These are phyloP conservation scores for Pseudonitzschia multiseries DNA, from an alignment of 108 stramenopile species.

Conservation along the genomic window DNA sequence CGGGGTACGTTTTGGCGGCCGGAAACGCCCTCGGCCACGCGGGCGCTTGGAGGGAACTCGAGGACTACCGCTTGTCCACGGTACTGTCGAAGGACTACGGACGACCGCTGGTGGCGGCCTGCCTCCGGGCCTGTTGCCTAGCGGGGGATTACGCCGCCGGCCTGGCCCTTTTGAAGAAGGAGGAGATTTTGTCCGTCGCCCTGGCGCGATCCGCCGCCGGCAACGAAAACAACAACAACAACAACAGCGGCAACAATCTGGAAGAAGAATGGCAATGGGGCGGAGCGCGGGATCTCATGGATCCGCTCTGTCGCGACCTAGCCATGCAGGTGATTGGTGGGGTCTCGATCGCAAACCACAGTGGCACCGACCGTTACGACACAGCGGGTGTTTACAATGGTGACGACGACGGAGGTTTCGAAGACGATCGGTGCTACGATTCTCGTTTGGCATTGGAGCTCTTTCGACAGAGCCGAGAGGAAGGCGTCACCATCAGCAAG, in stretches of 20 bases:
- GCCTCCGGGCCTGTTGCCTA: conserved; percentile 67
- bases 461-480: conserved; percentile 50
- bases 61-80: conserved; percentile 52
- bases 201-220: neutral
- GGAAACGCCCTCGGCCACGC: conserved; percentile 78
- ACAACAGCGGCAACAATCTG: too few relatives aligned
- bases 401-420: neutral
- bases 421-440: neutral
- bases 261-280: conserved; percentile 66
- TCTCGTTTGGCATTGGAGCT: conserved; percentile 39
- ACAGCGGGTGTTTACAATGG: too few relatives aligned
- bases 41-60: conserved; percentile 59
- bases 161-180: conserved; percentile 39
- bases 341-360: neutral
- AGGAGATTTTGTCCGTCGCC: neutral
- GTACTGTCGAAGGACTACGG: conserved; percentile 33
- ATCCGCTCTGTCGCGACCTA: conserved; percentile 69
- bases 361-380: too few relatives aligned
- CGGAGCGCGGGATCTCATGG: conserved; percentile 51
- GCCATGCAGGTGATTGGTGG: conserved; percentile 52
- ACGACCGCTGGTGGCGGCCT: conserved; percentile 56
- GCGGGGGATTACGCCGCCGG: conserved; percentile 46
- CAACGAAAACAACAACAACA: too few relatives aligned
- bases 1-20: conserved; percentile 69
- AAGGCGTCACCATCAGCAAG: conserved; percentile 49